These are phyloP conservation scores for Monilinia fructigena DNA, from an alignment of 2,329 filamentous ascomycete species.

Conservation along the genomic window DNA sequence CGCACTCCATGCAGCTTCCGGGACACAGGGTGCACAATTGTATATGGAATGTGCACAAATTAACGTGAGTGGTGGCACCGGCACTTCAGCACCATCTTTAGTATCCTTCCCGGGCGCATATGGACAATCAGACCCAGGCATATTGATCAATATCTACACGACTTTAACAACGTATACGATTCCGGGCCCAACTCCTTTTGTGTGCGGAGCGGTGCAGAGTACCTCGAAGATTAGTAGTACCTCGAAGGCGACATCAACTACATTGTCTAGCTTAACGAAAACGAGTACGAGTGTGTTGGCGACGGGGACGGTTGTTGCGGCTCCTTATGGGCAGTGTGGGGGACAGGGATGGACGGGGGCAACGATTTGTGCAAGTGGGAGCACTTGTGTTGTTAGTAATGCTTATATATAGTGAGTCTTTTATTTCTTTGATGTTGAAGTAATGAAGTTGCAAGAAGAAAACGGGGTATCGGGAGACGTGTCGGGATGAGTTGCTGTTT, in stretches of 20 bases:
- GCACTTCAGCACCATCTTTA: slow-evolving; percentile 28
- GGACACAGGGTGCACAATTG: slow-evolving; percentile 47
- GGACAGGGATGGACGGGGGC: slow-evolving; percentile 12
- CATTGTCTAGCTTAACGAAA: background rate
- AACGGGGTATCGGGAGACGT: no score
- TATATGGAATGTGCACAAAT: slow-evolving; percentile 52
- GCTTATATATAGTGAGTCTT: slow-evolving; percentile 24
- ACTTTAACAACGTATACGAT: slow-evolving; percentile 43
- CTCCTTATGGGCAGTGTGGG: slow-evolving; percentile 5
- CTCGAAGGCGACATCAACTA: background rate
- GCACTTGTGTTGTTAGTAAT: slow-evolving; percentile 28
- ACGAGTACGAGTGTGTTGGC: background rate
- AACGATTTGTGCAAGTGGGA: slow-evolving; percentile 6
- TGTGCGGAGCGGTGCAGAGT: slow-evolving; percentile 7
- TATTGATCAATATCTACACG: slow-evolving; percentile 49
- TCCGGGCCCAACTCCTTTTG: slow-evolving; percentile 43
- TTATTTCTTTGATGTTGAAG: background rate
- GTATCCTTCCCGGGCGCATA: slow-evolving; percentile 35
- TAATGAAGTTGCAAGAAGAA: no score
- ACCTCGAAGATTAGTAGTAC: background rate
- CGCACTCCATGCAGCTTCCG: slow-evolving; percentile 52
- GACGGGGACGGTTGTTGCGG: slow-evolving; percentile 1
- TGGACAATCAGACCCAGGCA: slow-evolving; percentile 46
- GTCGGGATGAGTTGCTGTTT: background rate
- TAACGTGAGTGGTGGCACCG: slow-evolving; percentile 45